phyloP scores from a whole-genome alignment of 164 flowering plant species.

The Cinnamomum chago region DNA sequence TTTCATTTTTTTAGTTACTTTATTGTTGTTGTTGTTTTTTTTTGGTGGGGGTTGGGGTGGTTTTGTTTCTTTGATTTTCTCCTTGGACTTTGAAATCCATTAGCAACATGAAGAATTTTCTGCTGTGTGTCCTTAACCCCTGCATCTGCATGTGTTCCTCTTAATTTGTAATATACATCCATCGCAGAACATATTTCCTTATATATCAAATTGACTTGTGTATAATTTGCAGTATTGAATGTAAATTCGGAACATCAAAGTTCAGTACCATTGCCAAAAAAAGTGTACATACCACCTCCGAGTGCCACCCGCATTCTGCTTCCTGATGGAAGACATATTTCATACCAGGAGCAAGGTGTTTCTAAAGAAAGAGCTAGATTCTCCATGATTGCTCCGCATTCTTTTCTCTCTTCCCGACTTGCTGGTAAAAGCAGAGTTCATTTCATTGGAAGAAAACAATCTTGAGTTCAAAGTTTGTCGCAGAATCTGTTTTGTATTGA shows the following conservation, averaged over 20 bases:
- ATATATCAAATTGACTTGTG: not conserved
- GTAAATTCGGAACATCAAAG: constrained; percentile 30
- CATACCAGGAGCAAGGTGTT: constrained; percentile 79
- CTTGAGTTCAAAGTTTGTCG: not conserved
- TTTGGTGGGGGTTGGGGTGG: no score
- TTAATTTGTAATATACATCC: no score
- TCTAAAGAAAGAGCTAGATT: constrained; percentile 67
- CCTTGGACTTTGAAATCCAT: not conserved
- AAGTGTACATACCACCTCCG: constrained; percentile 55
- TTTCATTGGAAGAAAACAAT: not conserved
- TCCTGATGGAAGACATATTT: constrained; percentile 85
- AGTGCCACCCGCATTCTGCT: constrained; percentile 65
- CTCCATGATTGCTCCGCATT: constrained; percentile 65
- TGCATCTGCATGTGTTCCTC: no score
- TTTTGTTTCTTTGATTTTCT: not conserved
- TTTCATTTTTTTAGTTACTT: not conserved
- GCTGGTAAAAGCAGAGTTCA: constrained; percentile 47
- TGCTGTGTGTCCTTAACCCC: no score
- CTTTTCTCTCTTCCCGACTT: constrained; percentile 87
- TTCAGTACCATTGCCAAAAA: constrained; percentile 37
- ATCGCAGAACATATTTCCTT: not conserved
- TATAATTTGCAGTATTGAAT: constrained; percentile 49
- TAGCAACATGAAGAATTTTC: not conserved
- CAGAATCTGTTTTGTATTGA: constrained; percentile 1
- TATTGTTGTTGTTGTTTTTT: no score